These are phyloP conservation scores for Vitis labrusca DNA, from an alignment of 164 flowering plant genomes.

Conservation along the genomic window DNA sequence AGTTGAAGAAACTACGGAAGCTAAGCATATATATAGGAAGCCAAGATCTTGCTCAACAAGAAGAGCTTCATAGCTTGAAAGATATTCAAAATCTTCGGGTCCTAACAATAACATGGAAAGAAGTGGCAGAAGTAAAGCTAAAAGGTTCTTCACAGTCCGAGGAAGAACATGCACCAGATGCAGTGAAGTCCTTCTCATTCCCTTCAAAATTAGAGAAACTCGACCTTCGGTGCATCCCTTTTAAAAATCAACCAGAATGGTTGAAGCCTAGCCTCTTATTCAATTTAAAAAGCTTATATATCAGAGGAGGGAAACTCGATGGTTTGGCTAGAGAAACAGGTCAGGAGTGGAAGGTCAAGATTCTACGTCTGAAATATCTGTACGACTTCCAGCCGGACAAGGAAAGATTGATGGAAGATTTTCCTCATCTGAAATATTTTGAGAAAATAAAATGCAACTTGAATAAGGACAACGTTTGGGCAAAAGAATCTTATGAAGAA, in stretches of 20 bases:
- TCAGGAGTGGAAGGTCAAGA: not conserved
- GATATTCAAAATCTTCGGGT: not conserved
- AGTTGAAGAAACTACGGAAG: slow-evolving; percentile 12
- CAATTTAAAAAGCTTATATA: too few relatives aligned
- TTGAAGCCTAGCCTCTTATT: not conserved
- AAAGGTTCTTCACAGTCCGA: not conserved
- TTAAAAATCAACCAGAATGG: not conserved
- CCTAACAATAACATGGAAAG: not conserved
- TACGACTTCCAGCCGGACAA: not conserved
- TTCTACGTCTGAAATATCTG: not conserved
- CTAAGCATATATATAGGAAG: too few relatives aligned
- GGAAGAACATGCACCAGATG: not conserved
- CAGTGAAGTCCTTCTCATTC: not conserved
- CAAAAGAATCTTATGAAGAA: too few relatives aligned
- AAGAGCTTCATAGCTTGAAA: not conserved
- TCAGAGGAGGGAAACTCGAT: not conserved
- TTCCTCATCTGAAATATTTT: not conserved
- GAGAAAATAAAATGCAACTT: not conserved
- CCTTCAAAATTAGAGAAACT: not conserved
- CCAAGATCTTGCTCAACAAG: too few relatives aligned
- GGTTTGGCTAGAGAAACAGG: not conserved
- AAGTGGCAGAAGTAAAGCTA: not conserved
- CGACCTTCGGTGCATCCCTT: not conserved
- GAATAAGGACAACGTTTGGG: too few relatives aligned
- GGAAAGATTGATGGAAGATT: not conserved